phyloP scores from a whole-genome alignment of 176 grass and related monocot genomes.

The Tuctoria greenei region DNA sequence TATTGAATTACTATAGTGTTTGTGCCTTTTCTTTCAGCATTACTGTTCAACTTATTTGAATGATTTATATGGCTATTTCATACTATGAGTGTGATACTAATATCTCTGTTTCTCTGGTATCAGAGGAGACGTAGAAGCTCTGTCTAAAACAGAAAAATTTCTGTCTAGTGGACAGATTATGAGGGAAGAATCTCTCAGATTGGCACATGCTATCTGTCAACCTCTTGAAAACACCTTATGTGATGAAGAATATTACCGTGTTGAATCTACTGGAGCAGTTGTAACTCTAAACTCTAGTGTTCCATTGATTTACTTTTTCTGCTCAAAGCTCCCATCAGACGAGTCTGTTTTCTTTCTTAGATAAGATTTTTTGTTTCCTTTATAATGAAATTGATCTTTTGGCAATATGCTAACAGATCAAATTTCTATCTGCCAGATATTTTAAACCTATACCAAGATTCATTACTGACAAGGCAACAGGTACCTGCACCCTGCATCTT shows the following conservation, averaged over 20 bases:
- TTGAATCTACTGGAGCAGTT: slow-evolving; percentile 70
- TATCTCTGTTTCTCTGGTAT: slow-evolving; percentile 17
- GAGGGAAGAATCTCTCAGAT: slow-evolving; percentile 65
- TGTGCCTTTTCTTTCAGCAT: background rate
- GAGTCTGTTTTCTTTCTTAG: slow-evolving; percentile 46
- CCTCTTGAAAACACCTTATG: slow-evolving; percentile 43
- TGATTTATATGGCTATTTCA: background rate
- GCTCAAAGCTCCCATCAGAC: slow-evolving; percentile 77
- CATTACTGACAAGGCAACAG: slow-evolving; percentile 42
- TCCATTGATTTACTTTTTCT: slow-evolving; percentile 68
- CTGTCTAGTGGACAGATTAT: slow-evolving; percentile 65
- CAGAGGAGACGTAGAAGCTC: slow-evolving; percentile 52
- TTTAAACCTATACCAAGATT: slow-evolving; percentile 75
- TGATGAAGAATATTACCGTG: slow-evolving; percentile 46
- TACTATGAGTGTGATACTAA: background rate
- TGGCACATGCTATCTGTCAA: slow-evolving; percentile 47
- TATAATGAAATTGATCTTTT: slow-evolving; percentile 9
- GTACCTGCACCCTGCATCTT: slow-evolving; percentile 56
- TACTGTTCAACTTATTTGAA: background rate
- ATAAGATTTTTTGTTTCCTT: slow-evolving; percentile 31
- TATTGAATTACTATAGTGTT: slow-evolving; percentile 13
- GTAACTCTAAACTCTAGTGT: slow-evolving; percentile 69
- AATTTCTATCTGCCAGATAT: slow-evolving; percentile 46
- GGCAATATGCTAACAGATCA: slow-evolving; percentile 11
- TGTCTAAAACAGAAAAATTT: slow-evolving; percentile 47